Evolutionary conservation across 495 filamentous ascomycete species (phyloP), one percentile per base, ranked within the genome.

Genomic region (Tuber borchii): DNA sequence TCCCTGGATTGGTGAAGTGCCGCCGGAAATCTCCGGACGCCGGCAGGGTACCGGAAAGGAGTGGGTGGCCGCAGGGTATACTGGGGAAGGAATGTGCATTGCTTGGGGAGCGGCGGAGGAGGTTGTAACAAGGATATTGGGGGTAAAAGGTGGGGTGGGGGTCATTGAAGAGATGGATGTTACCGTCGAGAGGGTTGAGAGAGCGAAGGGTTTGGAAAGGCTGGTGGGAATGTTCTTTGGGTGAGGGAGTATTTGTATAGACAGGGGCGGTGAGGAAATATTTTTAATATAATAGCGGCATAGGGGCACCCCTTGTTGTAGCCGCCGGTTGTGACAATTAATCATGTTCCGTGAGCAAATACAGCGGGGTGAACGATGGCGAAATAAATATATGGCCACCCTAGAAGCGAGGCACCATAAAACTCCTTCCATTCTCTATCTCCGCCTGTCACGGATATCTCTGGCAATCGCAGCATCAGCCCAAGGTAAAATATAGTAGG

Each of bases 31-130:
- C n/a, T 84, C 86, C 0, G 79, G 77, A 9, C 65, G 16, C 75
- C 77, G 0, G 42, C 20, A 16, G 7, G 61, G 71, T 48, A 75
- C 71, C 0, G 81, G 81, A 12, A 71, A 74, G 48, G 86, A 88
- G 76, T 88, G 86, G 86, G 82, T 88, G 9, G 78, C 83, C 16
- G 86, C 85, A 0, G 87, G 86, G 4, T 88, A 85, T 74, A 80
- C 78, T 56, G 87, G 86, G 20, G 84, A 88, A 40, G 87, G 87
- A 39, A 87, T 88, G 85, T 84, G 83, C 22, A 85, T 84, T 80
- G 83, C 85, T 22, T 88, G 87, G 87, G n/a, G n/a, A n/a, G n/a
- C n/a, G n/a, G n/a, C n/a, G 76, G 85, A 79, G 19, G 86, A 83
- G n/a, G 31, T 86, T 4, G 86, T 82, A 10, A 73, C 78, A 39